Evolutionary conservation across 352 stramenopile genomes (phyloP), one percentile per base, ranked within the genome.

Genomic region (Phytophthora citrophthora): DNA sequence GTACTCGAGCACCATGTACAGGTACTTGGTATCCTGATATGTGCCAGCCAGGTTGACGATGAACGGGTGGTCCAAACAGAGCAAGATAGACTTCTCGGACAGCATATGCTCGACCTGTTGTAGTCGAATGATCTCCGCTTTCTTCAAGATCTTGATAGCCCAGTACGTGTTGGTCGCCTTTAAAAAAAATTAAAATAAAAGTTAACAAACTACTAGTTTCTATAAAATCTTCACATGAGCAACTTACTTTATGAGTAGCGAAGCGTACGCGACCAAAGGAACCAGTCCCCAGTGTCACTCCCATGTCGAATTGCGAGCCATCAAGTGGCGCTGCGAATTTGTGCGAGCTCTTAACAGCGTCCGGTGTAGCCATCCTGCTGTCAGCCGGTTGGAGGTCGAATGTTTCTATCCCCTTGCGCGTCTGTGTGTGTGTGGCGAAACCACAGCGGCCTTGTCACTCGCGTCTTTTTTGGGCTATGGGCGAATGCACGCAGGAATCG

Each of bases 1-100:
- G 68, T 98, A 99, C 69, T 99, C 97, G 46, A 99, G 82, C 50
- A 99, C 89, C 93, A 99, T 98, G 79, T 99, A 99, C 54, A 99
- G 77, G 66, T 95, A 98, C 70, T 93, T 94, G 32, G 88, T 83
- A 66, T 98, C 94, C 68, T 99, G 96, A 72, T 97, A 99, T 20
- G 96, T 98, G 51, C 80, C 90, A 32, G 83, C 91, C 36, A 99
- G 72, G 71, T 98, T 97, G 16, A 99, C 95, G 54, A 99, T 98
- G 79, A 99, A 99, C 34, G 97, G 95, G 68, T 99, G 96, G 66
- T 91, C 91, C 46, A 95, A 62, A 54, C 86, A 93, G 44, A 97
- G 77, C 24, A 99, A 76, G 44, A 99, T 99, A 4, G 86, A 90
- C 81, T 99, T 99, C 57, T 99, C 96, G 13, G 94, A 97, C 13